A percentile compares a stretch with the other conserved stretches of the same genome.
phyloP scores from a whole-genome alignment of 116 monocot genomes.

The Papilionanthe hybrid region DNA sequence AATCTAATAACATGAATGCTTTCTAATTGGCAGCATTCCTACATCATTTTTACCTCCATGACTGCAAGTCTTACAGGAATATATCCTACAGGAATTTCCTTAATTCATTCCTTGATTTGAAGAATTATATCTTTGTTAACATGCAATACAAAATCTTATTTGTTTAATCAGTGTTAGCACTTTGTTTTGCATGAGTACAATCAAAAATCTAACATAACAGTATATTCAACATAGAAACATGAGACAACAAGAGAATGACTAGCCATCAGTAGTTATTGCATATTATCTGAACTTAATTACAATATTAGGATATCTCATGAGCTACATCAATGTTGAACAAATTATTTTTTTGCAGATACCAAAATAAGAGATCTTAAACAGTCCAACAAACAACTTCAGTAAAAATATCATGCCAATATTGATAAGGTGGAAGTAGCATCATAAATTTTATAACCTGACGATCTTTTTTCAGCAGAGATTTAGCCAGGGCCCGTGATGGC shows the following conservation, averaged over 20 bases:
- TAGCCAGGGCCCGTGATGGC: slow-evolving; percentile 70
- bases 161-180: background rate
- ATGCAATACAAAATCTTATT: background rate
- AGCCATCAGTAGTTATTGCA: background rate
- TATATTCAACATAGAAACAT: background rate
- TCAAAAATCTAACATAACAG: background rate
- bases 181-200: background rate
- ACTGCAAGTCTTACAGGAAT: background rate
- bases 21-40: background rate
- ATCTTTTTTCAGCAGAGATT: slow-evolving; percentile 78
- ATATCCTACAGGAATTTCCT: background rate
- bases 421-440: background rate
- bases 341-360: background rate
- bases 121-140: background rate
- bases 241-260: background rate
- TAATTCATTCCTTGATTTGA: background rate
- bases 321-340: background rate
- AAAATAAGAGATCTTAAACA: background rate
- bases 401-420: background rate
- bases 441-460: slow-evolving; percentile 57
- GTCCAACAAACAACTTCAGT: background rate
- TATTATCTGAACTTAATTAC: background rate
- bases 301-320: background rate
- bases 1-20: background rate
- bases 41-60: background rate